These are phyloP conservation scores for Ogataea zsoltii DNA, from an alignment of 805 yeast species.

Conservation along the genomic window DNA sequence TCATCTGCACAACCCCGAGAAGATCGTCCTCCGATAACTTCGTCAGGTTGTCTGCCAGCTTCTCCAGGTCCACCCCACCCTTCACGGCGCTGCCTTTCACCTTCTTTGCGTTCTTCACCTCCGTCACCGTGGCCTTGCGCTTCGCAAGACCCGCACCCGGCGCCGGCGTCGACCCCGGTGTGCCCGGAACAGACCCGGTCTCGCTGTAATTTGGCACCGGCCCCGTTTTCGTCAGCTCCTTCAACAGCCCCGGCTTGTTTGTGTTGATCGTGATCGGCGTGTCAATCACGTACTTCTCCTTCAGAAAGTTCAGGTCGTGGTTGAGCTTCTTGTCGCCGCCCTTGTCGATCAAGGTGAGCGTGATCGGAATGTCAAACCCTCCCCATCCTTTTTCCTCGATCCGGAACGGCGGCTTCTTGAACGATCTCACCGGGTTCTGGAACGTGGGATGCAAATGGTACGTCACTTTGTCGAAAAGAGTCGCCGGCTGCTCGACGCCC, in stretches of 20 bases:
- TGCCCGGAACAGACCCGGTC: slow-evolving; percentile 33
- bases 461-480: slow-evolving; percentile 86
- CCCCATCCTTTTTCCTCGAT: slow-evolving; percentile 98
- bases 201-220: slow-evolving; percentile 54
- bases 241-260: slow-evolving; percentile 69
- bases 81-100: slow-evolving; percentile 59
- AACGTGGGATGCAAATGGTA: slow-evolving; percentile 95
- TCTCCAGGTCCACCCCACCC: slow-evolving; percentile 84
- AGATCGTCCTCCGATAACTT: slow-evolving; percentile 90
- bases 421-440: slow-evolving; percentile 78
- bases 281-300: slow-evolving; percentile 74
- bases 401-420: slow-evolving; percentile 81
- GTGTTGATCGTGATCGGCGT: slow-evolving; percentile 77
- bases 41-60: slow-evolving; percentile 85
- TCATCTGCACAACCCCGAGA: slow-evolving; percentile 95
- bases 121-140: slow-evolving; percentile 22
- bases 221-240: slow-evolving; percentile 78
- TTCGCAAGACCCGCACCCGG: slow-evolving; percentile 12
- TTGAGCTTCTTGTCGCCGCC: slow-evolving; percentile 84
- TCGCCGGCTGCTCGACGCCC: slow-evolving; percentile 85
- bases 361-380: slow-evolving; percentile 86
- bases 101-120: slow-evolving; percentile 48
- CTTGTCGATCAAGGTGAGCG: slow-evolving; percentile 75
- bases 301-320: slow-evolving; percentile 86
- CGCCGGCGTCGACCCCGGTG: slow-evolving; percentile 24